Evolutionary conservation across 768 basidiomycete species (phyloP), one percentile per base, ranked within the genome.

Genomic region (Dacryopinax primogenitus): DNA sequence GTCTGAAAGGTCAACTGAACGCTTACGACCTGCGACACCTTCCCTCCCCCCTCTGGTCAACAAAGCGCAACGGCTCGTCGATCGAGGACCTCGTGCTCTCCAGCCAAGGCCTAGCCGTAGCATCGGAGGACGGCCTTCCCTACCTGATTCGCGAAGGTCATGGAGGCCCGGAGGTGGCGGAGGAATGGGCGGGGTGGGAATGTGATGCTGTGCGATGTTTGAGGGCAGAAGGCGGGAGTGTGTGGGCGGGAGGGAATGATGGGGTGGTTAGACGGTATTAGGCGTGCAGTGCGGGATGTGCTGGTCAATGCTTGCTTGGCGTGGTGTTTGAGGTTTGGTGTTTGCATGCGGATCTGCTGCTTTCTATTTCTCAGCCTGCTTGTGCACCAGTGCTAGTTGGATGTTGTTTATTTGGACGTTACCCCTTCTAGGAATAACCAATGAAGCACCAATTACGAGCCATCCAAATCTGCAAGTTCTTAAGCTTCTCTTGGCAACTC

Each of bases 201-300:
- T 85, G 85, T 69, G 85, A 87, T 71, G 77, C 82, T 7, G 80
- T 84, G 32, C 74, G 82, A 37, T 72, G 74, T 45, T 73, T 84
- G 6, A 71, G 75, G 35, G 76, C 72, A 33, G 68, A 73, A 58
- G 76, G 77, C 33, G 72, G 72, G 13, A 70, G 70, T 2, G 71
- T 84, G 2, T 85, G 84, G 84, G 81, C 75, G 64, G 83, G 83
- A 9, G 80, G 82, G 45, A 84, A 87, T 68, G 86, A 87, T 74
- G 84, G 83, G 0, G 70, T 85, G 35, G 83, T 86, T 0, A 76
- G 84, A 66, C 69, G 77, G 68, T 86, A 84, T 72, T 72, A 66
- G 66, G 26, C 16, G 58, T 15, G 9, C 18, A 39, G 30, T 16
- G 28, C 16, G 41, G 36, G 11, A 44, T 6, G 41, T 4, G 23